phyloP scores from a whole-genome alignment of 2,329 filamentous ascomycete species.

The Xylaria arbuscula region DNA sequence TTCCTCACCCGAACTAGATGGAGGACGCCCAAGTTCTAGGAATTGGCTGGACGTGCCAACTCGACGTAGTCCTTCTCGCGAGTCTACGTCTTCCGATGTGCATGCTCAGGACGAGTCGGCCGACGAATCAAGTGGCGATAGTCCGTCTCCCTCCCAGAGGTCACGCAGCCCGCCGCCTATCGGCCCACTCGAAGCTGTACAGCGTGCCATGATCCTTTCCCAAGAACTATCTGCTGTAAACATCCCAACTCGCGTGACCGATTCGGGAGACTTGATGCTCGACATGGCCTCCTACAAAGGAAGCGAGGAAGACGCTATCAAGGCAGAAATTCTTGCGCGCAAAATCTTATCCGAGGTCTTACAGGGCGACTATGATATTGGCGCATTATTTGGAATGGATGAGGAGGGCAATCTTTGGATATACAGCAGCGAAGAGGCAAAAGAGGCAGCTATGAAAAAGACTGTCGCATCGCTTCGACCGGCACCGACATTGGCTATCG shows the following conservation, averaged over 20 bases:
- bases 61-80: conserved; percentile 61
- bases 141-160: conserved; percentile 60
- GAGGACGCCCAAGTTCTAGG: conserved; percentile 59
- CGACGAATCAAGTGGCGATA: conserved; percentile 54
- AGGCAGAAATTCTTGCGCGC: conserved; percentile 91
- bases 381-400: conserved; percentile 92
- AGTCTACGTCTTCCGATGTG: conserved; percentile 63
- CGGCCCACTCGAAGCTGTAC: conserved; percentile 78
- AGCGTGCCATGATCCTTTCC: conserved; percentile 84
- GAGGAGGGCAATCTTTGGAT: conserved; percentile 99
- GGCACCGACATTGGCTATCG: conserved; percentile 68
- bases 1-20: conserved; percentile 64
- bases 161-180: conserved; percentile 83
- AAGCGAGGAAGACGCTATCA: conserved; percentile 89
- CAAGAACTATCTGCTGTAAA: conserved; percentile 89
- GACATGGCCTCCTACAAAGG: conserved; percentile 98
- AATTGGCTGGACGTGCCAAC: conserved; percentile 61
- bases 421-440: conserved; percentile 96
- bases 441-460: conserved; percentile 82
- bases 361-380: conserved; percentile 95
- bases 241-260: conserved; percentile 92
- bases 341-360: conserved; percentile 93
- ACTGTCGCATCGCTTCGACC: conserved; percentile 63
- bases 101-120: conserved; percentile 53
- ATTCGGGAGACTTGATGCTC: conserved; percentile 93